A percentile compares a stretch with the other conserved stretches of the same genome.
phyloP scores from a whole-genome alignment of 164 flowering plant genomes.

The Kalanchoe fedtschenkoi region DNA sequence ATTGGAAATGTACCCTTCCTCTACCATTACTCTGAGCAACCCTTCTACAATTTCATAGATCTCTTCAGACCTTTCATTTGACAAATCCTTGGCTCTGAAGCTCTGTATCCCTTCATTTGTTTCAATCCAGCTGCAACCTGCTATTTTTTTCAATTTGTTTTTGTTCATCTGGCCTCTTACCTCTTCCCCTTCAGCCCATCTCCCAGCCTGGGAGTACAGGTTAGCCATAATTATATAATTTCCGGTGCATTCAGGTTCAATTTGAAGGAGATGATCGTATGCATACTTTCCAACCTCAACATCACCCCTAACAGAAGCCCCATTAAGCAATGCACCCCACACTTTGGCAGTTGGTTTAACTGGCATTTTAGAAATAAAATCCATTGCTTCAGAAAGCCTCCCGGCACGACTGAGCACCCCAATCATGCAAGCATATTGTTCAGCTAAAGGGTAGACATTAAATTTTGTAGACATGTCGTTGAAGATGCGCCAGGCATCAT shows the following conservation, averaged over 20 bases:
- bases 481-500: constrained; percentile 49
- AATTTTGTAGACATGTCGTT: constrained; percentile 31
- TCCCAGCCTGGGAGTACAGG: constrained; percentile 62
- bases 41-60: constrained; percentile 25
- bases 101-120: constrained; percentile 26
- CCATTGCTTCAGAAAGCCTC: constrained; percentile 50
- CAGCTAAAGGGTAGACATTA: constrained; percentile 42
- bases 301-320: constrained; percentile 54
- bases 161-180: constrained; percentile 50
- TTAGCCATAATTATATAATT: constrained; percentile 69
- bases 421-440: constrained; percentile 90
- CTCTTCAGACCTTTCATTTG: constrained; percentile 24
- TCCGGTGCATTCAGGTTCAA: constrained; percentile 71
- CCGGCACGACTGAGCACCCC: constrained; percentile 65
- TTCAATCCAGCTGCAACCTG: constrained; percentile 73
- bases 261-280: constrained; percentile 43
- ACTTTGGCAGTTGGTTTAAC: constrained; percentile 58
- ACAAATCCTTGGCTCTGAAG: constrained; percentile 33
- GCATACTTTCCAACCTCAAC: constrained; percentile 54
- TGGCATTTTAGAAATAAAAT: constrained; percentile 58
- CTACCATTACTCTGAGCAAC: constrained; percentile 29
- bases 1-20: constrained; percentile 28
- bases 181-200: constrained; percentile 67
- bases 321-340: constrained; percentile 79
- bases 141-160: constrained; percentile 48